Conservation (phyloP, 768 basidiomycete species). For the Trametes sanguinea region DNA sequence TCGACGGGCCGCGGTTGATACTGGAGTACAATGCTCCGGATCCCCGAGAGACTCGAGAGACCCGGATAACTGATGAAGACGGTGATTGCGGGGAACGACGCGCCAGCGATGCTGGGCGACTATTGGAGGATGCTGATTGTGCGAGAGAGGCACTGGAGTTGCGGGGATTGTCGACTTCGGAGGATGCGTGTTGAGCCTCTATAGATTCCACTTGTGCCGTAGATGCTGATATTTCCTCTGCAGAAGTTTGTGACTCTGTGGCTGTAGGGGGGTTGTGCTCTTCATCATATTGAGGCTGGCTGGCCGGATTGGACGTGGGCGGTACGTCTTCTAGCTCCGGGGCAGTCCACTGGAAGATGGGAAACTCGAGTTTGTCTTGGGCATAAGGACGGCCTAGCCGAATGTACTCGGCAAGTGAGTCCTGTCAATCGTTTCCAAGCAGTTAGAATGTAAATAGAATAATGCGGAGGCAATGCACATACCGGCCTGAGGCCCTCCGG, state of each 20-base stretch:
- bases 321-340: background rate
- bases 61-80: background rate
- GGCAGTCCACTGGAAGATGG: slow-evolving; percentile 3
- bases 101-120: background rate
- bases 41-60: background rate
- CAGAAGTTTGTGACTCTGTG: background rate
- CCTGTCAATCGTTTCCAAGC: background rate
- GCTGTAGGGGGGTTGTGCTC: background rate
- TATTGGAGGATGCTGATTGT: background rate
- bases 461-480: too few species aligned
- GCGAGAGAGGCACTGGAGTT: background rate
- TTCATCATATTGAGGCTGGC: background rate
- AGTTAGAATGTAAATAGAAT: too few species aligned
- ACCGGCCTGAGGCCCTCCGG: background rate
- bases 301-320: background rate
- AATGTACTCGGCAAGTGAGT: background rate
- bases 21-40: background rate
- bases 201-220: background rate
- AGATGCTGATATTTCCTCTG: background rate
- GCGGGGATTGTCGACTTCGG: background rate
- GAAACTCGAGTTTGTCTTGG: background rate
- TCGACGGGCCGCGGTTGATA: background rate
- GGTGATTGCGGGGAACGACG: background rate
- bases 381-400: background rate
- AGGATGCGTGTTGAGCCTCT: background rate